phyloP scores from a whole-genome alignment of 345 rosid genomes.

The Arabis alpina region DNA sequence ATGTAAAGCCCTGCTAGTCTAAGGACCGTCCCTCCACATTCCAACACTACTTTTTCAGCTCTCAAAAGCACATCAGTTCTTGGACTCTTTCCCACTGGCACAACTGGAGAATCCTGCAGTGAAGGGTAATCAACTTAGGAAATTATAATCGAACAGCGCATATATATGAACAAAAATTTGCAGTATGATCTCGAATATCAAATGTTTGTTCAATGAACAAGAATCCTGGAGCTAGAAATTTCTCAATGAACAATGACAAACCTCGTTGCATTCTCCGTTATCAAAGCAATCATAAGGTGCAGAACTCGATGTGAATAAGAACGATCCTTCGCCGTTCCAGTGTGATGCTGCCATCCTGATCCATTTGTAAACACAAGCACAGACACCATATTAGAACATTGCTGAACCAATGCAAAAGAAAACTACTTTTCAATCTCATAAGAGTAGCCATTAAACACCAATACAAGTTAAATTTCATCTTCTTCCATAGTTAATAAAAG shows the following conservation, averaged over 20 bases:
- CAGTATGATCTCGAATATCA: background rate
- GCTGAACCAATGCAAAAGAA: slow-evolving; percentile 13
- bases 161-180: background rate
- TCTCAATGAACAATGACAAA: too few relatives aligned
- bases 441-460: slow-evolving; percentile 2
- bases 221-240: too few relatives aligned
- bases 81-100: slow-evolving; percentile 88
- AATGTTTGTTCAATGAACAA: too few relatives aligned
- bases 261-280: slow-evolving; percentile 89
- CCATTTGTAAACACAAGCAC: slow-evolving; percentile 23
- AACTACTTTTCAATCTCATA: background rate
- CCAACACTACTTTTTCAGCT: slow-evolving; percentile 78
- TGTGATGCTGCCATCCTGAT: slow-evolving; percentile 79
- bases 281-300: slow-evolving; percentile 78
- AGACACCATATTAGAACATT: slow-evolving; percentile 3
- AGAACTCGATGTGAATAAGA: slow-evolving; percentile 91
- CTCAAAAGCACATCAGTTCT: slow-evolving; percentile 81
- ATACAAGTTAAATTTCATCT: background rate
- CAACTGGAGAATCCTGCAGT: slow-evolving; percentile 75
- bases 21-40: slow-evolving; percentile 75
- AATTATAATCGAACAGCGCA: background rate
- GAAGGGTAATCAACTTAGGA: slow-evolving; percentile 21
- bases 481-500: too few relatives aligned
- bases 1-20: slow-evolving; percentile 96
- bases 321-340: slow-evolving; percentile 91